Base-by-base conservation (phyloP, 164 flowering plant species). In the Aristolochia fimbriata region DNA sequence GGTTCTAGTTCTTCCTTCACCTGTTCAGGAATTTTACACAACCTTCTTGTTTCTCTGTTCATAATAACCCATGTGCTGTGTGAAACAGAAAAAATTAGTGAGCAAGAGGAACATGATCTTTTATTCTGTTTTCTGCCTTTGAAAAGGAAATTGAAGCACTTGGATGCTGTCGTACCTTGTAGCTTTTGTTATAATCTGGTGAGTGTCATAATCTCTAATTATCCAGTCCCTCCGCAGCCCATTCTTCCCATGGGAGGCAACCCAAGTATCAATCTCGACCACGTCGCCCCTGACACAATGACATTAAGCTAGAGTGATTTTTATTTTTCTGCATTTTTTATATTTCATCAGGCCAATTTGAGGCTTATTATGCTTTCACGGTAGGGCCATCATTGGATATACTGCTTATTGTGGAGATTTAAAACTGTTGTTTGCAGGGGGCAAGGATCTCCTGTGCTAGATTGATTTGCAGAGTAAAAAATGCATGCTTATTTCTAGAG, bases 161-260 rank as follows among this genome's bases (percentile, higher is more conserved):
- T 27, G 30, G 30, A 27, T 37, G 45, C 47, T 50, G 24, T 20
- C 43, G 2, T n/a, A 85, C 97, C 97, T 90, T 57, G 97, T 81
- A 1, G 95, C 95, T 74, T 82, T 78, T 45, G 87, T 78, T 53
- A 90, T 76, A 69, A 84, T 77, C 53, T 79, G 70, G 22, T 73
- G 74, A 1, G 92, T 80, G 11, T 69, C 67, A 62, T 66, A 72
- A 55, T 85, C 93, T 24, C 88, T 68, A 20, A 90, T 76, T 2
- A 84, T 64, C 97, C 97, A 90, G 60, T 90, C 93, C 24, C 91
- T 70, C 1, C 93, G 81, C 92, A 85, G 84, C 17, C 87, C 97
- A 58, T 86, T 87, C 67, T 86, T 91, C 1, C 93, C 97, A 0
- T 82, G 75, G 49, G 90, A 83, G 57, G 76, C 84, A 21, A 87